These are phyloP conservation scores for Pleoardoris graminearum DNA, from an alignment of 2,329 filamentous ascomycete species.

Conservation along the genomic window DNA sequence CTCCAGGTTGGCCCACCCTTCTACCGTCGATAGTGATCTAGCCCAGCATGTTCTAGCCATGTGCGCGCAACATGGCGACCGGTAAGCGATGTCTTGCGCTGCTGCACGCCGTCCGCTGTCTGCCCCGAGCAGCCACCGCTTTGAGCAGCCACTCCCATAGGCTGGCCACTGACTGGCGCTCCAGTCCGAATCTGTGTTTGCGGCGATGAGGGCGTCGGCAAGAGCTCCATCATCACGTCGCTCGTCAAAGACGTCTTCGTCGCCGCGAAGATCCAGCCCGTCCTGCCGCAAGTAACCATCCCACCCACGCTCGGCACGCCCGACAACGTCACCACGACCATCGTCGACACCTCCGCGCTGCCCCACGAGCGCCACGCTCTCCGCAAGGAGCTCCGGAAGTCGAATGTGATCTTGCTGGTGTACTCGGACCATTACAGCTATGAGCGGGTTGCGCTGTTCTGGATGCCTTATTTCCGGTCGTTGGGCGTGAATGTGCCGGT, in stretches of 20 bases:
- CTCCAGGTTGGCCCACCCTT: neutral
- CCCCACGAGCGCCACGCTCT: constrained; percentile 90
- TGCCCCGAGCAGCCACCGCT: neutral
- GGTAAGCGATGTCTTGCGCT: neutral
- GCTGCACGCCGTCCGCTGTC: neutral
- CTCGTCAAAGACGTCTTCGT: constrained; percentile 98
- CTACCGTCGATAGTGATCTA: neutral
- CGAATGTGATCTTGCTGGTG: constrained; percentile 93
- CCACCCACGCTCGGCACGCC: constrained; percentile 90
- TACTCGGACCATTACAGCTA: constrained; percentile 99
- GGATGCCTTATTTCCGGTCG: constrained; percentile 97
- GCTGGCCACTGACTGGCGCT: neutral
- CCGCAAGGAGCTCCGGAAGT: constrained; percentile 92
- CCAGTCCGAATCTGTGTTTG: constrained; percentile 91
- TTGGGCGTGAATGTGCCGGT: constrained; percentile 98
- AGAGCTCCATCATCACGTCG: constrained; percentile 73
- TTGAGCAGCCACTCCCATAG: neutral
- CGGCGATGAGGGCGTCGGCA: constrained; percentile 76
- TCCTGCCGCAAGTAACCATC: constrained; percentile 93
- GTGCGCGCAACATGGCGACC: constrained; percentile 2
- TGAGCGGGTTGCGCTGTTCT: constrained; percentile 93
- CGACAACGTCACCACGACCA: constrained; percentile 95
- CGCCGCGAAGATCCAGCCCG: constrained; percentile 89
- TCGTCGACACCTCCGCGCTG: constrained; percentile 94
- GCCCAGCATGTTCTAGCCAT: neutral